phyloP scores from a whole-genome alignment of 2,329 filamentous ascomycete genomes.

The Madurella fahalii region DNA sequence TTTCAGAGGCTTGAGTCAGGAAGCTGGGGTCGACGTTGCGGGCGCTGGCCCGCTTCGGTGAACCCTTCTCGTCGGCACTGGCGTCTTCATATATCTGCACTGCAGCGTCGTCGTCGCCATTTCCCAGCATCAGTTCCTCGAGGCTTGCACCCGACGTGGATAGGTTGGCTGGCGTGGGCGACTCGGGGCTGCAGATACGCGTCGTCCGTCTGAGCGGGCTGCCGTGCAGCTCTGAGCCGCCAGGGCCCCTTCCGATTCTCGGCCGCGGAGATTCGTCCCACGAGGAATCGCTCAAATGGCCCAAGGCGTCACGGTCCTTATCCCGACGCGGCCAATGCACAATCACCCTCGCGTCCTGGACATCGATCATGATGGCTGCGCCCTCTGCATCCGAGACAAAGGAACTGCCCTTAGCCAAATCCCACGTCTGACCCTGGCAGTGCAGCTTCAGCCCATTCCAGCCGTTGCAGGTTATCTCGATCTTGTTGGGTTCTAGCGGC shows the following conservation, averaged over 20 bases:
- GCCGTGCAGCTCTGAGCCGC: constrained; percentile 48
- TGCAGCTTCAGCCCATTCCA: constrained; percentile 96
- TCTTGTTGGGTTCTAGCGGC: constrained; percentile 66
- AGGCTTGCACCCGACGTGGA: constrained; percentile 41
- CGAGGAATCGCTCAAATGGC: constrained; percentile 59
- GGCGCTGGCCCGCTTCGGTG: constrained; percentile 33
- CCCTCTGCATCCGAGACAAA: constrained; percentile 87
- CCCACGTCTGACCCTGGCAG: constrained; percentile 82
- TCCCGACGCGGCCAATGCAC: constrained; percentile 75
- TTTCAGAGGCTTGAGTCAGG: constrained; percentile 47
- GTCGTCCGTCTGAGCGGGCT: constrained; percentile 54
- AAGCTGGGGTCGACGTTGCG: constrained; percentile 41
- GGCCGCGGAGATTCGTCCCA: constrained; percentile 63
- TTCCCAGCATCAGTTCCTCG: constrained; percentile 41
- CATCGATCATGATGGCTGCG: constrained; percentile 89
- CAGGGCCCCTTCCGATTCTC: constrained; percentile 26
- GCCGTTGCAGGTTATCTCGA: constrained; percentile 86
- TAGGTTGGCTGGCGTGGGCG: constrained; percentile 50
- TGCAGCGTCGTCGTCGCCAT: constrained; percentile 35
- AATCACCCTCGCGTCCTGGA: constrained; percentile 86
- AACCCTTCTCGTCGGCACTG: constrained; percentile 50
- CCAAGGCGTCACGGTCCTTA: constrained; percentile 38
- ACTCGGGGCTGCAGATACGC: constrained; percentile 70
- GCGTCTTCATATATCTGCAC: constrained; percentile 74
- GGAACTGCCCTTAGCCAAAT: constrained; percentile 80